Base-by-base conservation (phyloP, 768 basidiomycete species). In the Rhodocollybia butyracea region DNA sequence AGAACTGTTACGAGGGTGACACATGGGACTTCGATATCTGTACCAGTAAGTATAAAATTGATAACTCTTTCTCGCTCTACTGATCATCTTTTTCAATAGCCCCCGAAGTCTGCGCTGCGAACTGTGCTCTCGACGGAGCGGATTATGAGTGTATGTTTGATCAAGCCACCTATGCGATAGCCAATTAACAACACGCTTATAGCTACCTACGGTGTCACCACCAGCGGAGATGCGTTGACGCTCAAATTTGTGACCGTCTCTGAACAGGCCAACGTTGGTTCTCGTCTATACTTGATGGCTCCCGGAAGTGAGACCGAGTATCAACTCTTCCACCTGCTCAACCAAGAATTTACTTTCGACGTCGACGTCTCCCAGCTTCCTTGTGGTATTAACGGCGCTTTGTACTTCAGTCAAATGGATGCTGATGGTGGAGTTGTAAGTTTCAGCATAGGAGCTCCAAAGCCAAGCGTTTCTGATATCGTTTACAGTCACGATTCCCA, bases 21-120 rank as follows among this genome's bases (percentile, higher is more conserved):
- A 66, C 70, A 8, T 84, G 81, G 80, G 72, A 83, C 64, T 54
- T 71, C 2, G 68, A 77, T 6, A 60, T 81, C 56, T 84, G 82
- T 68, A 73, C 80, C 19, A 74, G 78, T 66, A 64, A 67, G 15
- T n/a, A 5, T 12, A 4, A 46, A 5, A 12, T 3, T 29, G 24
- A 5, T 29, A 5, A 17, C n/a, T 40, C n/a, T 6, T 17, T 24
- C 5, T 17, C n/a, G 31, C 5, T 29, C 17, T 10, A 4, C 17
- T 30, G 22, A 27, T 17, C 39, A 19, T 19, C 15, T 30, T 21
- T 3, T 17, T 2, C 24, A 29, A 17, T 17, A 46, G 48, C 34
- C 32, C 48, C 48, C 30, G 64, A 61, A 21, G 76, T 76, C 48
- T 83, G 82, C 62, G 77, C 81, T 2, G 21, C 21, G n/a, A 56